A percentile compares a stretch with the other conserved stretches of the same genome.
Conservation (phyloP, 2,329 filamentous ascomycete genomes). For the Ramularia endophylla region DNA sequence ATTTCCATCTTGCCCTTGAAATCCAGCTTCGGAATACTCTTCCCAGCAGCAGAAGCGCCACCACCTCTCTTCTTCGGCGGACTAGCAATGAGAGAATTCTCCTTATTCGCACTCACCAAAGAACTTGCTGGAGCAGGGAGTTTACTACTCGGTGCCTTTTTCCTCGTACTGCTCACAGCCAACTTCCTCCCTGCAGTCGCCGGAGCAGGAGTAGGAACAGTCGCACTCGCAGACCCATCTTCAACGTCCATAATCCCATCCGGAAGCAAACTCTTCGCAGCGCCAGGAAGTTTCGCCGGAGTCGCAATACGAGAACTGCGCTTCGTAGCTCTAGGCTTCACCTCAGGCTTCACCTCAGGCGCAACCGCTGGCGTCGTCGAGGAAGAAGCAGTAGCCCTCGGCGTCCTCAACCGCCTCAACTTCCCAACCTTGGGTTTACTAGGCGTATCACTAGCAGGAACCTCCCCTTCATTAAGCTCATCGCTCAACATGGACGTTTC, state of each 20-base stretch:
- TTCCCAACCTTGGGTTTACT: conserved; percentile 27
- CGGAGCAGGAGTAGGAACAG: background rate
- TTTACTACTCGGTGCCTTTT: conserved; percentile 14
- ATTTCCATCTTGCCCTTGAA: conserved; percentile 11
- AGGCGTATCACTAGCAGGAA: conserved; percentile 20
- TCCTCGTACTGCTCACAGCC: conserved; percentile 7
- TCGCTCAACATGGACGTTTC: conserved; percentile 20
- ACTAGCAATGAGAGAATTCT: conserved; percentile 23
- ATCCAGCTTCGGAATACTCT: conserved; percentile 22
- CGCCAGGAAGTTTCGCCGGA: conserved; percentile 24
- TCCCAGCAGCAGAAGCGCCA: conserved; percentile 6
- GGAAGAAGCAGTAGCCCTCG: conserved; percentile 19
- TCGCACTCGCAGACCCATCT: too few species aligned
- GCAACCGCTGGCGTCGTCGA: too few species aligned
- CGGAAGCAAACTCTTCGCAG: conserved; percentile 4
- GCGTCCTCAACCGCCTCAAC: conserved; percentile 21
- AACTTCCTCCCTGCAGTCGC: background rate
- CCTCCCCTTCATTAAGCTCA: conserved; percentile 11
- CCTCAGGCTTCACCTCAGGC: conserved; percentile 6
- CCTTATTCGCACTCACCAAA: conserved; percentile 13
- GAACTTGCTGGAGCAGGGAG: conserved; percentile 20
- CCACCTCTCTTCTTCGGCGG: conserved; percentile 24
- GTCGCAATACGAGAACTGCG: conserved; percentile 31
- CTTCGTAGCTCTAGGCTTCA: conserved; percentile 13
- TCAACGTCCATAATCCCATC: conserved; percentile 1